Evolutionary conservation across 768 basidiomycete species (phyloP).

Genomic region (Phylloporus sp.): DNA sequence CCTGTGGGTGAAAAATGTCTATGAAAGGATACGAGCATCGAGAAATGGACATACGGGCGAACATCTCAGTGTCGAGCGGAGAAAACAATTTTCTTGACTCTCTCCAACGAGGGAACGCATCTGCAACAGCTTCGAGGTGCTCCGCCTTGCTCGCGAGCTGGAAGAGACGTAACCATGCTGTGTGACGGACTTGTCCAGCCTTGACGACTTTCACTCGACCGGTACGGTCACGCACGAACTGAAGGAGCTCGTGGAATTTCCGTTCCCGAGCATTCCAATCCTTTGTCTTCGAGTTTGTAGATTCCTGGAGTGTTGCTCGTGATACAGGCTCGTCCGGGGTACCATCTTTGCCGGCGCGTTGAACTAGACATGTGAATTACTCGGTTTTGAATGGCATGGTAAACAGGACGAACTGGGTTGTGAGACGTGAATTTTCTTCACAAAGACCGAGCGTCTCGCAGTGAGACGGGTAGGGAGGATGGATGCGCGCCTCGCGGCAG

Average conservation of each 20-base stretch:
- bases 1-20: slow-evolving; percentile 32
- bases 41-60: slow-evolving; percentile 47
- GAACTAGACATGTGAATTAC: slow-evolving; percentile 13
- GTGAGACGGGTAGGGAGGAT: not conserved
- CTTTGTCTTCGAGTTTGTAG: not conserved
- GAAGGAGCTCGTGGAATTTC: slow-evolving; percentile 19
- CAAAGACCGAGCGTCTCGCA: slow-evolving; percentile 1
- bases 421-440: slow-evolving; percentile 18
- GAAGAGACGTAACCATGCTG: slow-evolving; percentile 48
- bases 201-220: slow-evolving; percentile 27
- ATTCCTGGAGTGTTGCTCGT: not conserved
- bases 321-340: slow-evolving; percentile 1
- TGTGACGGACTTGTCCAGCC: slow-evolving; percentile 37
- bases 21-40: not conserved
- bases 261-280: slow-evolving; percentile 13
- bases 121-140: slow-evolving; percentile 43
- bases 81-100: slow-evolving; percentile 40
- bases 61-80: slow-evolving; percentile 39
- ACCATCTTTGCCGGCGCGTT: slow-evolving; percentile 5
- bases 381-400: not conserved
- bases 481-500: slow-evolving; percentile 8
- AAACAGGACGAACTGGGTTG: slow-evolving; percentile 19
- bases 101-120: slow-evolving; percentile 47
- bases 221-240: slow-evolving; percentile 28
- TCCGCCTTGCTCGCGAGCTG: slow-evolving; percentile 45